Evolutionary conservation across 352 stramenopile genomes (phyloP).

Genomic region (Halophytophthora polymorphica): DNA sequence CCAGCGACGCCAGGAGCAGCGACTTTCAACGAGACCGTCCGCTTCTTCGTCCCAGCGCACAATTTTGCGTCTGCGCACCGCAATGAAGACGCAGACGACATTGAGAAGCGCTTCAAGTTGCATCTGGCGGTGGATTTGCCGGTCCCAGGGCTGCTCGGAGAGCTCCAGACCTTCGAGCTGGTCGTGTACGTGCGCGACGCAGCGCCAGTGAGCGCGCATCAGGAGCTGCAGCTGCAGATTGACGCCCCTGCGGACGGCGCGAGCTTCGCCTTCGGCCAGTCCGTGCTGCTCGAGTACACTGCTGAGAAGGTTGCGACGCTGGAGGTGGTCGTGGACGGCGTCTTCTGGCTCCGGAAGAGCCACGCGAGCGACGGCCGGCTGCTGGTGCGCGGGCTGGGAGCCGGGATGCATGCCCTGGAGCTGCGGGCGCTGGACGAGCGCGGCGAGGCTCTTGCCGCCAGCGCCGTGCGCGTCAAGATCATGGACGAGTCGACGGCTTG

Average conservation of each 20-base stretch:
- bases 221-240: slow-evolving; percentile 17
- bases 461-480: slow-evolving; percentile 13
- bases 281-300: slow-evolving; percentile 39
- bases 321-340: slow-evolving; percentile 27
- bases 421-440: slow-evolving; percentile 23
- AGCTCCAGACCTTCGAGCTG: slow-evolving; percentile 26
- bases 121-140: slow-evolving; percentile 17
- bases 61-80: slow-evolving; percentile 6
- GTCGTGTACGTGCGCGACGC: slow-evolving; percentile 19
- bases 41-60: slow-evolving; percentile 33
- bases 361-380: slow-evolving; percentile 40
- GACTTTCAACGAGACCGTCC: slow-evolving; percentile 33
- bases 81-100: neutral
- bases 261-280: slow-evolving; percentile 10
- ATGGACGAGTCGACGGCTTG: neutral
- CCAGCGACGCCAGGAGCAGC: neutral
- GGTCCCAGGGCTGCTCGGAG: slow-evolving; percentile 19
- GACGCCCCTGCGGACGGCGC: slow-evolving; percentile 24
- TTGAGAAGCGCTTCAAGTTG: slow-evolving; percentile 15
- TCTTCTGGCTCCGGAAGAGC: slow-evolving; percentile 23
- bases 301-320: slow-evolving; percentile 32
- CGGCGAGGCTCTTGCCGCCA: slow-evolving; percentile 2
- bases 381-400: slow-evolving; percentile 34
- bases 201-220: slow-evolving; percentile 1
- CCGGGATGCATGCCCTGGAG: slow-evolving; percentile 27